Evolutionary conservation across 2,329 filamentous ascomycete genomes (phyloP), one percentile per base, ranked within the genome.

Genomic region (Colletotrichum tamarilloi): DNA sequence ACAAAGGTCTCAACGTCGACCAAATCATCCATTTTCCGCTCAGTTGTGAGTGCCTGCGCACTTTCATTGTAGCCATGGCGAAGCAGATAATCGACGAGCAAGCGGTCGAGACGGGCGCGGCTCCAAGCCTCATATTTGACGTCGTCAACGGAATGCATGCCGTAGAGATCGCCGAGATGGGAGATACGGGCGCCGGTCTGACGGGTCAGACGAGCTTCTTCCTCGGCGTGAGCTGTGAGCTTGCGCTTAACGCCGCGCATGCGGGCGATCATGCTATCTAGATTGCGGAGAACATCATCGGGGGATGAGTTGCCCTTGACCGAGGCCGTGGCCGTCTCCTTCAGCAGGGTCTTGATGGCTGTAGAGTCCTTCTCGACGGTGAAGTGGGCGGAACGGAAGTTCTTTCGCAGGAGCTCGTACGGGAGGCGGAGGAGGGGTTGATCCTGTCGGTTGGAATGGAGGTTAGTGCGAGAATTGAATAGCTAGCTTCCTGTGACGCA

Each of bases 101-200:
- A 85, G 22, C 97, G 88, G 82, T 98, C 93, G 57, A 99, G 87
- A 26, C 97, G 88, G 52, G 90, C 90, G 67, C 94, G 90, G 74
- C 93, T 94, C 97, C 97, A 99, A 70, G 90, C 87, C 80, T 98
- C 96, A 84, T 98, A 99, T 80, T 95, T 95, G 77, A 97, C 95
- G 81, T 99, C 97, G 65, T 95, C 93, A 74, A 98, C 87, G 74
- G 91, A 94, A 70, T 93, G 90, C 78, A 98, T 94, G 57, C 89
- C 84, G 81, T 97, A 94, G 5, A 99, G 87, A 77, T 95, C 91
- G 76, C 94, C 90, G 42, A 99, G 86, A 83, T 99, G 95, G 30
- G 89, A 86, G 72, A 97, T 91, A 38, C 97, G 91, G 75, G 94
- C 93, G 66, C 91, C 90, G 35, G 94, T 90, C 78, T 97, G 93